Evolutionary conservation across 2,329 filamentous ascomycete genomes (phyloP), one percentile per base, ranked within the genome.

Genomic region (Fusarium siculi): DNA sequence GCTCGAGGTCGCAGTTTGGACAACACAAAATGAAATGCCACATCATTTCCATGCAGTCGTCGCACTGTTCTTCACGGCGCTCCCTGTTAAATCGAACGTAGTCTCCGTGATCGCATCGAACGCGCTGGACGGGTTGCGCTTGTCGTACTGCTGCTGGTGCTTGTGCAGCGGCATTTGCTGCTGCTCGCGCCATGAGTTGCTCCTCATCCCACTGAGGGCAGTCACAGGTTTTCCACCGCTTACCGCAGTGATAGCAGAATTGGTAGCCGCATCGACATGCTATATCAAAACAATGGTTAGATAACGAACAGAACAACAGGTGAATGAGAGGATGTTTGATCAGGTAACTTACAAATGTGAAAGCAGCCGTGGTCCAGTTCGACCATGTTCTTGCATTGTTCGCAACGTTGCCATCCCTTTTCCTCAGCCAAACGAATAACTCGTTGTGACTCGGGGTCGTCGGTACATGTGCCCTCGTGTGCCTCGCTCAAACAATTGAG

Each of bases 361-460:
- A 39, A 53, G 0, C 50, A 53, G 9, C 50, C 50, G 0, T 53
- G 5, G 3, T 0, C 0, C 9, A 53, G 32, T 0, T 53, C 50
- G 0, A 53, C 14, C 9, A 53, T 28, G 32, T 18, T 37, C 14
- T 39, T 53, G 34, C 49, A 53, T 1, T 1, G 12, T 1, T 16
- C 23, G 0, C 49, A 53, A 2, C 32, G 3, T 0, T 7, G 9
- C 50, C 50, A 53, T 2, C 34, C 50, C 0, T 37, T 9, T 5
- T 37, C 14, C 5, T 28, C 50, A 0, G 23, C 50, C 2, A 53
- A 0, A 0, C 9, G 50, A 37, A 28, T 0, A 16, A 53, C 23
- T 12, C 34, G 18, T 2, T 53, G 32, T 37, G 23, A 53, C 7
- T 53, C 50, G 2, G 23, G 4, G 18, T 53, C 34, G 4, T 28